Evolutionary conservation across 768 basidiomycete species (phyloP), one percentile per base, ranked within the genome.

Genomic region (Boletus subparvulus): DNA sequence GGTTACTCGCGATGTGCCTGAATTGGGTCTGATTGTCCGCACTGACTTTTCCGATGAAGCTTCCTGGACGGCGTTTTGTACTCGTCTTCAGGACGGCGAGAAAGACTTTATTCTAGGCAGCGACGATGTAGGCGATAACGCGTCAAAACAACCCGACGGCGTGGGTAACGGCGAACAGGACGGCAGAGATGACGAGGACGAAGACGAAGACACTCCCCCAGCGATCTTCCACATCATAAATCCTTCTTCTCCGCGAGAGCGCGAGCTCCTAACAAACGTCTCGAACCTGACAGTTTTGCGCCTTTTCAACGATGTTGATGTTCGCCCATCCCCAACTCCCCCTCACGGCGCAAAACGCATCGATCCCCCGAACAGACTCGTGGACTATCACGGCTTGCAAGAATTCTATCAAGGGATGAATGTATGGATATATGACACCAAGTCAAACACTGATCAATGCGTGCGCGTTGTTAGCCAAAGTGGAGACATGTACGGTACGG

Each of bases 361-460:
- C 52, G 69, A 73, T 13, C 77, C 82, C 13, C 77, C 76, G 21
- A 83, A 86, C 66, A 77, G 81, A 42, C 77, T 92, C 17, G 78
- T 86, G 33, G 87, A 88, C 65, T 71, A 75, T 48, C 74, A 75
- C 28, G 84, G 86, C 3, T 84, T 83, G 80, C 90, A 91, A 70
- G 90, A 92, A 69, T 76, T 84, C 16, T 92, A 92, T 65, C 65
- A 67, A 4, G 90, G 90, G 12, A 80, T 82, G 62, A 80, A 77
- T 33, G 61, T 92, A 24, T 92, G 90, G 90, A 79, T 92, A 50
- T 92, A 90, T 65, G 90, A 92, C 64, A 63, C 75, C 8, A 73
- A 71, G 61, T 90, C 88, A 11, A 88, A 88, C 64, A 52, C 50
- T 14, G 89, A 92, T 69, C 80, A 81, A 58, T 88, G 83, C 58